Base-by-base conservation (phyloP, 768 basidiomycete species). In the Rhodotorula babjevae region DNA sequence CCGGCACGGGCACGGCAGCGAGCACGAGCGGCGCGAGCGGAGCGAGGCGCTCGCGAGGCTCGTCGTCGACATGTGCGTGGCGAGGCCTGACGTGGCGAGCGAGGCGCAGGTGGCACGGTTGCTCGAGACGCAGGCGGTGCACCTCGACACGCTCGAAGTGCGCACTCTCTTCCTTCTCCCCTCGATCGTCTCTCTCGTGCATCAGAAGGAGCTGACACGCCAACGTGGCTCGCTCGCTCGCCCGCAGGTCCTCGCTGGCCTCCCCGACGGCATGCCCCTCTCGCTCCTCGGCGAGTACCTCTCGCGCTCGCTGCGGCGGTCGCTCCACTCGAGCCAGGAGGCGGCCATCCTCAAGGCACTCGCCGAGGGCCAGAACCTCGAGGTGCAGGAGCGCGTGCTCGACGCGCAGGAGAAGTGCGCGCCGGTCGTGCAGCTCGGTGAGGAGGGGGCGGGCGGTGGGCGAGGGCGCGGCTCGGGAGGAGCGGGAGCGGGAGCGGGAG, bases 51-150 rank as follows among this genome's bases (percentile, higher is more conserved):
- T 75, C 12, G 74, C 74, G 58, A 58, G 62, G 29, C 19, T 69
- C 59, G 42, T 75, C 40, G 71, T 75, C 25, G 74, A 75, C 61
- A 72, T 75, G 73, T 68, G 64, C 42, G 31, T 69, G 4, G 25
- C 27, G 44, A 46, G 44, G 55, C 31, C n/a, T 25, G 40, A 25
- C 5, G 29, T 12, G 0, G 47, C 27, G 27, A 14, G n/a, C 5
- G n/a, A 56, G 56, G 61, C 57, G 40, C 66, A 61, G 58, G 49
- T 65, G 1, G 57, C 73, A 12, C 33, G 31, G 31, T 47, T 74
- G 25, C 53, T 74, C 18, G 69, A 70, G 31, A 67, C 69, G 33
- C 73, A 74, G 57, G 66, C 69, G 29, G 27, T 71, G 0, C 63
- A 68, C 49, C 69, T 74, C 47, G 63, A 74, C 47, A 56, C 73